Evolutionary conservation across 2,329 filamentous ascomycete species (phyloP), one percentile per base, ranked within the genome.

Genomic region (Clarireedia homoeocarpa): DNA sequence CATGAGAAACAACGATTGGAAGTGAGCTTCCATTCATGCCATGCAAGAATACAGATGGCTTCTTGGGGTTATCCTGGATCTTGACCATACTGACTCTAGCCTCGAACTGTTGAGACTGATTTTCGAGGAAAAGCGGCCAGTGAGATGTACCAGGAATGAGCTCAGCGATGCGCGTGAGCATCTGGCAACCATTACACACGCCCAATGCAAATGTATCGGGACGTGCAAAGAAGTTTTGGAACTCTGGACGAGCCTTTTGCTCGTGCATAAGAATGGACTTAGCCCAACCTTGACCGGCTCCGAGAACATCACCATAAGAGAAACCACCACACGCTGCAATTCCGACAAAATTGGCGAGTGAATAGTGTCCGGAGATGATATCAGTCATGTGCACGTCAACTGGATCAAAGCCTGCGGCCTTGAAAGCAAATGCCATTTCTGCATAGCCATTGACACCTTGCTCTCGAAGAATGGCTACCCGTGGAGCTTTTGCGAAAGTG

Each of bases 401-500:
- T 14, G 91, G 84, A 50, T 91, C 86, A 74, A 97, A 97, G 39
- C 92, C 92, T 45, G 94, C 92, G 38, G 85, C 84, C 62, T 87
- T 85, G 79, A 97, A 97, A 49, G 91, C 91, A 68, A 95, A 97
- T 1, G 94, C 94, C 89, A 99, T 95, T 72, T 99, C 94, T n/a
- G 90, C 85, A 66, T 96, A 84, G 44, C 91, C 89, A 73, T 99
- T 97, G 63, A 96, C 89, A 70, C 94, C 94, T 71, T 96, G 91
- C 72, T 97, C 94, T 68, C 94, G 82, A 23, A 99, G 83, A 64
- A 99, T 95, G 45, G 94, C 94, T 24, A 99, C 91, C 34, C 85
- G 83, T 1, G 88, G 88, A 72, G 70, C 65, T 64, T 75, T 80
- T 60, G 77, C 78, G 68, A 90, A 82, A 57, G 77, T 63, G 62